These are phyloP conservation scores for Raffaelea deltoideospora DNA, from an alignment of 2,329 filamentous ascomycete genomes.

Conservation along the genomic window DNA sequence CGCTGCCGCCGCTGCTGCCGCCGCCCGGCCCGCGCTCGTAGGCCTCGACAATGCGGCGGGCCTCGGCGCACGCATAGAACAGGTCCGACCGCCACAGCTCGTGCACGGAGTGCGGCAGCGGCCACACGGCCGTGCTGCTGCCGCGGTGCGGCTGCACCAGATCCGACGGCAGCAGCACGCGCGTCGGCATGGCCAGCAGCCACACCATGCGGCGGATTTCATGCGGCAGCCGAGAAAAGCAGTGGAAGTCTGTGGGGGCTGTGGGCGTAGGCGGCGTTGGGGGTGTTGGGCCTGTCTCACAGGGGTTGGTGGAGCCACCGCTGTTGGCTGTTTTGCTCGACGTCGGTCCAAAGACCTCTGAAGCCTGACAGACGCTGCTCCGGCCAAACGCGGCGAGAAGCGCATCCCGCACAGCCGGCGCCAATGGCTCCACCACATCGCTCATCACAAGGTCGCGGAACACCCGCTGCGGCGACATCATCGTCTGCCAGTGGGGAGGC, in stretches of 20 bases:
- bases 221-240: slow-evolving; percentile 5
- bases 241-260: neutral
- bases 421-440: slow-evolving; percentile 5
- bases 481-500: neutral
- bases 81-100: slow-evolving; percentile 9
- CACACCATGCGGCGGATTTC: slow-evolving; percentile 10
- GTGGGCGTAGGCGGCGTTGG: neutral
- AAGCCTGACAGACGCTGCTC: neutral
- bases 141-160: neutral
- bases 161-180: slow-evolving; percentile 7
- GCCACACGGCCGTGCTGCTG: neutral
- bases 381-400: slow-evolving; percentile 3
- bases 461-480: slow-evolving; percentile 6
- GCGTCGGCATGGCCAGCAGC: slow-evolving; percentile 6
- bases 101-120: slow-evolving; percentile 2
- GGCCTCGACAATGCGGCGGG: slow-evolving; percentile 4
- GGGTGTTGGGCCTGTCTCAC: neutral
- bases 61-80: slow-evolving; percentile 6
- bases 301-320: neutral
- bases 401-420: slow-evolving; percentile 4
- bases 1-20: neutral
- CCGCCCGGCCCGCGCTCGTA: neutral
- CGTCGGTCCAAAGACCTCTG: no score
- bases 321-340: neutral
- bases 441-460: slow-evolving; percentile 9